phyloP scores from a whole-genome alignment of 164 flowering plant genomes.

The Tetrastigma voinierianum region DNA sequence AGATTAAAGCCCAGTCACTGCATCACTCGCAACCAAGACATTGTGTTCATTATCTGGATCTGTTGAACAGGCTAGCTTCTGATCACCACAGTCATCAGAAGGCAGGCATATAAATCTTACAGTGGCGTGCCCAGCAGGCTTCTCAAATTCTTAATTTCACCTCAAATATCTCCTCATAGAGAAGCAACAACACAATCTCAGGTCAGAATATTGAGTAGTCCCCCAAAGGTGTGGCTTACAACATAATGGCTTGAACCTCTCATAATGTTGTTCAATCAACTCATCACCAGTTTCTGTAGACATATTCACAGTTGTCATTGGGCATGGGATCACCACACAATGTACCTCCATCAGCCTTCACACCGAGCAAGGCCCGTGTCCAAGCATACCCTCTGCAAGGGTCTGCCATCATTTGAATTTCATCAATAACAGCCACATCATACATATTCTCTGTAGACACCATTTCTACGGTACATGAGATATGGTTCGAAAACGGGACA shows the following conservation, averaged over 20 bases:
- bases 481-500: conserved; percentile 78
- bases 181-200: conserved; percentile 92
- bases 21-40: conserved; percentile 94
- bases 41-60: conserved; percentile 80
- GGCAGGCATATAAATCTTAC: conserved; percentile 95
- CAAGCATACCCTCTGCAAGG: conserved; percentile 83
- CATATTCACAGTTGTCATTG: too few relatives aligned
- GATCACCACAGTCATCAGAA: conserved; percentile 90
- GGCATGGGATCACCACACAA: conserved; percentile 97
- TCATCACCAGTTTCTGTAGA: conserved; percentile 84
- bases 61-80: conserved; percentile 80
- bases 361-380: conserved; percentile 91
- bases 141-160: conserved; percentile 90
- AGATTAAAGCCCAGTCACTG: conserved; percentile 98
- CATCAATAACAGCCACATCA: conserved; percentile 94
- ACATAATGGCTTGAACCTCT: conserved; percentile 87
- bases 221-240: conserved; percentile 81
- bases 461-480: conserved; percentile 95
- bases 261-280: conserved; percentile 70
- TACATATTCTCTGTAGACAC: conserved; percentile 73
- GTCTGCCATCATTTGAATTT: conserved; percentile 95
- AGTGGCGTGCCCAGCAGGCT: conserved; percentile 77
- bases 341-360: conserved; percentile 96
- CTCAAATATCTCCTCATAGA: conserved; percentile 97
- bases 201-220: conserved; percentile 68